phyloP scores from a whole-genome alignment of 116 monocot species.

The Cymodocea nodosa region DNA sequence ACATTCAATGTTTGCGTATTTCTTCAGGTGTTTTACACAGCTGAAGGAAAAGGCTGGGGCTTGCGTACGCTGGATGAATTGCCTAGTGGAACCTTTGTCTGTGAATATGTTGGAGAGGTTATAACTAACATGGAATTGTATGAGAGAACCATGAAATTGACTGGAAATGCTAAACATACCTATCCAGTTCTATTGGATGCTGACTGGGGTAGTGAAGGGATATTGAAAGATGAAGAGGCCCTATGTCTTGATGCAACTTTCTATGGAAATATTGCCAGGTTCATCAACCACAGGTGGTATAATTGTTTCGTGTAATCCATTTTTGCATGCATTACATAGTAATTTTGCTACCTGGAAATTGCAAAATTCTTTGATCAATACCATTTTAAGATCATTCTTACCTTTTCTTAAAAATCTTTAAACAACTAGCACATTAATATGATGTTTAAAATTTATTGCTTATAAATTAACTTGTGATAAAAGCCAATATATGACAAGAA shows the following conservation, averaged over 20 bases:
- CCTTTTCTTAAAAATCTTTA: too few relatives aligned
- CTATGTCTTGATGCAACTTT: slow-evolving; percentile 89
- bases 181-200: slow-evolving; percentile 73
- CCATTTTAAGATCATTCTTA: too few relatives aligned
- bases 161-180: slow-evolving; percentile 34
- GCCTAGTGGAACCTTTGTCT: slow-evolving; percentile 81
- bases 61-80: slow-evolving; percentile 69
- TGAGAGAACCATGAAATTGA: slow-evolving; percentile 41
- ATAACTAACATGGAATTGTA: slow-evolving; percentile 72
- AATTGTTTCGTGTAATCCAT: too few relatives aligned
- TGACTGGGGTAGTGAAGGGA: slow-evolving; percentile 73
- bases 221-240: slow-evolving; percentile 76
- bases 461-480: too few relatives aligned
- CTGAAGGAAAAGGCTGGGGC: slow-evolving; percentile 88
- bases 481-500: too few relatives aligned
- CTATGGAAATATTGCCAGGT: slow-evolving; percentile 90
- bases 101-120: slow-evolving; percentile 89
- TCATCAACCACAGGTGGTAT: slow-evolving; percentile 80
- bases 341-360: too few relatives aligned
- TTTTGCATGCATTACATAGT: too few relatives aligned
- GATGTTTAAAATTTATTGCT: too few relatives aligned
- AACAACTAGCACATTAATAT: too few relatives aligned
- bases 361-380: too few relatives aligned
- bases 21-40: slow-evolving; percentile 71
- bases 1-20: not conserved